Conservation (phyloP, 495 filamentous ascomycete species). For the Rhypophila decipiens region DNA sequence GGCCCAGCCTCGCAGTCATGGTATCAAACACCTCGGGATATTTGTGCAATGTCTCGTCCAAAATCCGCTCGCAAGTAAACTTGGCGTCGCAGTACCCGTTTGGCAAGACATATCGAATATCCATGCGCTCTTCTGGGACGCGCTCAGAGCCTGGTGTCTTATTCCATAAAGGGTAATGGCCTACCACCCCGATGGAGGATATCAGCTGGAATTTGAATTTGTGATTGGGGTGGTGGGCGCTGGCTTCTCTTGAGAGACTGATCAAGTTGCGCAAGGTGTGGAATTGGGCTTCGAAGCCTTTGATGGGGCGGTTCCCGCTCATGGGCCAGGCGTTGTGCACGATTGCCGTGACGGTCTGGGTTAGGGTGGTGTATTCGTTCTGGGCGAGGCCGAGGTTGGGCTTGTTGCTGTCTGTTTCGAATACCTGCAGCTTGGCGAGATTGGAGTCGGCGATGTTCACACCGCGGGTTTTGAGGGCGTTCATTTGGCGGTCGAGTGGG, state of each 20-base stretch:
- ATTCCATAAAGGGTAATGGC: constrained; percentile 29
- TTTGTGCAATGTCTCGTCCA: constrained; percentile 40
- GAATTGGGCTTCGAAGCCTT: constrained; percentile 46
- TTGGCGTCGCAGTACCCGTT: constrained; percentile 48
- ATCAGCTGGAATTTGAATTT: constrained; percentile 46
- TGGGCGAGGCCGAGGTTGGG: constrained; percentile 38
- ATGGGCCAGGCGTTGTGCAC: constrained; percentile 57
- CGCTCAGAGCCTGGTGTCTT: constrained; percentile 12
- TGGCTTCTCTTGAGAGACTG: constrained; percentile 34
- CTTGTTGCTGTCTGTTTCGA: constrained; percentile 42
- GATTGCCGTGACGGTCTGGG: constrained; percentile 44
- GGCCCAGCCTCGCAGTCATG: constrained; percentile 41
- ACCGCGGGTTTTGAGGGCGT: constrained; percentile 21
- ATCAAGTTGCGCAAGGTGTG: constrained; percentile 39
- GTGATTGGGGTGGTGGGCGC: constrained; percentile 7
- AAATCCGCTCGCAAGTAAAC: constrained; percentile 42
- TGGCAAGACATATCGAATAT: constrained; percentile 7
- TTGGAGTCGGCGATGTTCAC: not conserved
- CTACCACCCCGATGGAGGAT: constrained; percentile 49
- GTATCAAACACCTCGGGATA: constrained; percentile 34
- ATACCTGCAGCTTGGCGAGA: constrained; percentile 33
- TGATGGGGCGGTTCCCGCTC: constrained; percentile 37
- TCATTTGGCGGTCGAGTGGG: constrained; percentile 25
- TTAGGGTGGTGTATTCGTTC: constrained; percentile 32
- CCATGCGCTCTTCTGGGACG: constrained; percentile 31